Conservation (phyloP, 83 land plant genomes). For the Picea engelmannii region DNA sequence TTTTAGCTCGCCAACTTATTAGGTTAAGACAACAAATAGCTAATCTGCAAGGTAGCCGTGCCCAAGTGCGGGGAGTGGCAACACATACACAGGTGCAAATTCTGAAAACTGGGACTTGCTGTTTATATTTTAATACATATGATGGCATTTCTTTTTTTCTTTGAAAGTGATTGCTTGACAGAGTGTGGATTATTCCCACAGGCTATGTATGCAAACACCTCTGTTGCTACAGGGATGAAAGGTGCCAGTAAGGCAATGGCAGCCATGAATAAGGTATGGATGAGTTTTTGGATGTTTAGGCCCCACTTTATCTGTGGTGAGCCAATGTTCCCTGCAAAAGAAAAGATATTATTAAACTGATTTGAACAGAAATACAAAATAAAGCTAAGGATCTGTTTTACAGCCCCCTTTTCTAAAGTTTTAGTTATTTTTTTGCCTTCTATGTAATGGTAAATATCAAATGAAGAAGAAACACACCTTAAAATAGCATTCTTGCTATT, state of each 20-base stretch:
- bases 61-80: slow-evolving; percentile 96
- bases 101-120: neutral
- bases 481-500: neutral
- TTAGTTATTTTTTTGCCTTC: neutral
- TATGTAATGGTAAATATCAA: neutral
- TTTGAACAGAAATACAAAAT: no score
- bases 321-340: neutral
- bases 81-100: slow-evolving; percentile 84
- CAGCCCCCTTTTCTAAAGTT: no score
- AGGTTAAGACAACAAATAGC: slow-evolving; percentile 94
- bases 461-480: neutral
- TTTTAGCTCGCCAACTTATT: slow-evolving; percentile 87
- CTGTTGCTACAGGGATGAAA: slow-evolving; percentile 92
- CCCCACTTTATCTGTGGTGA: neutral
- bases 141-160: neutral
- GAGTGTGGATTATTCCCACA: slow-evolving; percentile 27
- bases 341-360: neutral
- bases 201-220: slow-evolving; percentile 95
- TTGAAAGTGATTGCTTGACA: slow-evolving; percentile 12
- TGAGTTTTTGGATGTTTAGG: neutral
- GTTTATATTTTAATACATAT: neutral
- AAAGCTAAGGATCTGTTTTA: no score
- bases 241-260: slow-evolving; percentile 95
- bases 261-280: slow-evolving; percentile 92
- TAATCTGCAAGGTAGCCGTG: slow-evolving; percentile 91